Base-by-base conservation (phyloP, 306 rosid species). In the Hippophae tibetana region DNA sequence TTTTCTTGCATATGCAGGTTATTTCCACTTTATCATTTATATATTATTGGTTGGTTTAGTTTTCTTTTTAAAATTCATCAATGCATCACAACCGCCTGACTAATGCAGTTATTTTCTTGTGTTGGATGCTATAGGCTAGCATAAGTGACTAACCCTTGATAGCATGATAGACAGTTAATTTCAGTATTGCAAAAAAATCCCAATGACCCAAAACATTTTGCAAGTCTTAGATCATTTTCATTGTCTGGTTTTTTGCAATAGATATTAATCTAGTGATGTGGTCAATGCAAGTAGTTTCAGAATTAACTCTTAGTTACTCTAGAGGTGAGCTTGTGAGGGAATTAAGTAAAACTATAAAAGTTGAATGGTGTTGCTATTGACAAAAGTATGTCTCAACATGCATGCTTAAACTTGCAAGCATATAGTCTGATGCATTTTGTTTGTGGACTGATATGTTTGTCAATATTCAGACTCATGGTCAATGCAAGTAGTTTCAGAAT, bases 1-100 rank as follows among this genome's bases (percentile, higher is more conserved):
- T 92, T 77, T 92, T 92, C 62, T 90, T 92, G 69, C 99, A 92
- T 75, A 71, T 88, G 57, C 99, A 92, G 99, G 96, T 92, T 26
- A 43, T 54, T 23, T 7, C 27, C 23, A 18, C 23, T 18, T 18
- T 13, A 42, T 12, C 11, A 27, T 9, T 64, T 7, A 5, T 12
- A 3, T 18, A 5, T 1, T 48, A 2, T 54, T 44, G 40, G 7
- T 51, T 71, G 44, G 71, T 23, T 49, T 50, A 43, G 40, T 43
- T 31, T 31, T 43, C 9, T 25, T 53, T 12, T 3, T 13, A 2
- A 50, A 59, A 42, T 53, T 69, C 14, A 47, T 11, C 5, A 18
- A 13, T 14, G 48, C 46, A 8, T 13, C 58, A 55, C 64, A 14
- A 1, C 7, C 40, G 2, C 14, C 38, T 43, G 41, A 7, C 50